phyloP scores from a whole-genome alignment of 169 alveolate genomes.

The Eimeria maxima region DNA sequence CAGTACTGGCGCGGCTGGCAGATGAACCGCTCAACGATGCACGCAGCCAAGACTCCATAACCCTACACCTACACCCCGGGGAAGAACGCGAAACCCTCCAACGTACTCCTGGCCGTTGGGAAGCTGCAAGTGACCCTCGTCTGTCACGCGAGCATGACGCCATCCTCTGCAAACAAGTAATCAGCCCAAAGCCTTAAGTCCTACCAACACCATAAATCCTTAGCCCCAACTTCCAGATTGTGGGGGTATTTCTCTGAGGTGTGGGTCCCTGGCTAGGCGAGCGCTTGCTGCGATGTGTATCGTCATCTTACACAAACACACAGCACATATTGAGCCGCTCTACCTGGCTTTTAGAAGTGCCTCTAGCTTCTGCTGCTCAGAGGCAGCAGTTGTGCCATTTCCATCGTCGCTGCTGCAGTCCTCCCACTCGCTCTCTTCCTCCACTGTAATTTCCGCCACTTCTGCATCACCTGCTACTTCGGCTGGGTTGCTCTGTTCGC shows the following conservation, averaged over 20 bases:
- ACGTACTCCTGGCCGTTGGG: constrained; percentile 74
- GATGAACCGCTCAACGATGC: background rate
- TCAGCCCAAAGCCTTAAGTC: background rate
- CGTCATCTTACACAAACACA: background rate
- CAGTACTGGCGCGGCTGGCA: background rate
- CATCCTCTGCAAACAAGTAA: constrained; percentile 43
- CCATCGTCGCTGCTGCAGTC: constrained; percentile 76
- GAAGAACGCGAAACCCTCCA: background rate
- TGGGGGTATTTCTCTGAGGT: background rate
- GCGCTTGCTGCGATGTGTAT: background rate
- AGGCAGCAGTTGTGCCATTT: background rate
- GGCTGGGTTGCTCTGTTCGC: background rate
- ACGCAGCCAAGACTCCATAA: background rate
- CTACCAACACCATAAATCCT: background rate
- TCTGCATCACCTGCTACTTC: background rate
- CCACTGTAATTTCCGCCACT: background rate
- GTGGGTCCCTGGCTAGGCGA: background rate
- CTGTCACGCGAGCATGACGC: constrained; percentile 65
- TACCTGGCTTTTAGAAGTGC: constrained; percentile 50
- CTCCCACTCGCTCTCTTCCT: constrained; percentile 57
- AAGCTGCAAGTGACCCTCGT: constrained; percentile 66
- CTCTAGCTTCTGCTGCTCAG: constrained; percentile 63
- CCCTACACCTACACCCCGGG: background rate
- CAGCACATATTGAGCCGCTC: background rate
- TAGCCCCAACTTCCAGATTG: background rate